A percentile compares a stretch with the other conserved stretches of the same genome.
Conservation (phyloP, 2,329 filamentous ascomycete genomes). For the Lachnellula hyalina region DNA sequence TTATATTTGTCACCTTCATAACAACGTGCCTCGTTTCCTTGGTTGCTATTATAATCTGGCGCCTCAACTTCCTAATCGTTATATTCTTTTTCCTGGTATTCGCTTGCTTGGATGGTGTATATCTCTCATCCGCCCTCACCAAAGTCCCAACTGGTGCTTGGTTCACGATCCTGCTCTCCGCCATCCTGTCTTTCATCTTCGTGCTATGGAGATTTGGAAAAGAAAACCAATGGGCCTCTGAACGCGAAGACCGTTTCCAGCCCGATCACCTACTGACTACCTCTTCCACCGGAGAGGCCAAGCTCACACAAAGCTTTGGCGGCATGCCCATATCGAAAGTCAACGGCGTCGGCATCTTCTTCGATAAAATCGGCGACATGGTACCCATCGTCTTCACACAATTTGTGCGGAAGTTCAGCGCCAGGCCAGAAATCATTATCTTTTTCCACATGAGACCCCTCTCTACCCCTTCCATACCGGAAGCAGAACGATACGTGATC, state of each 20-base stretch:
- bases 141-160: constrained; percentile 74
- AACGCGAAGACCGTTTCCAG: constrained; percentile 55
- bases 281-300: constrained; percentile 32
- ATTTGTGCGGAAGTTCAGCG: constrained; percentile 66
- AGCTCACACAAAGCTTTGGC: constrained; percentile 36
- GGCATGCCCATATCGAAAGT: constrained; percentile 40
- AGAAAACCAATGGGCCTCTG: constrained; percentile 69
- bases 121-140: constrained; percentile 61
- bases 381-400: constrained; percentile 65
- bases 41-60: constrained; percentile 69
- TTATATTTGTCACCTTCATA: constrained; percentile 75
- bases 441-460: constrained; percentile 70
- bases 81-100: constrained; percentile 58
- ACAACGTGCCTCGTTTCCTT: constrained; percentile 70
- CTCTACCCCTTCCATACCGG: constrained; percentile 49
- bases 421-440: constrained; percentile 61
- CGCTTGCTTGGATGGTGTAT: constrained; percentile 62
- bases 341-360: constrained; percentile 64
- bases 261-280: constrained; percentile 39
- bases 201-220: constrained; percentile 76
- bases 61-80: constrained; percentile 54
- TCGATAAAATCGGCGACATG: constrained; percentile 67
- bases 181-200: constrained; percentile 58
- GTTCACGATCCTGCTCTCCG: constrained; percentile 66
- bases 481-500: constrained; percentile 44